Evolutionary conservation across 176 grass and related monocot genomes (phyloP).

Genomic region (Oryza meyeriana): DNA sequence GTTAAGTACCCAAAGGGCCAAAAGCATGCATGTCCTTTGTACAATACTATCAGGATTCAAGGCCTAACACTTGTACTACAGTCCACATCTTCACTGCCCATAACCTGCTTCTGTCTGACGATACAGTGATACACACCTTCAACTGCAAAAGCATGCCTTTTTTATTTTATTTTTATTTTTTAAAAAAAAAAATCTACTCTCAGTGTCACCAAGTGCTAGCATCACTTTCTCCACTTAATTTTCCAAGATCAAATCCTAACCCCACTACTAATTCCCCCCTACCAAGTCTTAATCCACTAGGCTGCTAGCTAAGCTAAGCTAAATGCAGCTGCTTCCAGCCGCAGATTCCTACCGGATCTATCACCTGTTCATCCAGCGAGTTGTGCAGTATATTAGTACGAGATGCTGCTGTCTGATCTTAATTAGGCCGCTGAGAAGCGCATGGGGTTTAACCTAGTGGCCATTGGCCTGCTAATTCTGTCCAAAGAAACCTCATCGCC

Average conservation of each 20-base stretch:
- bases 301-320: background rate
- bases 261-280: background rate
- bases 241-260: background rate
- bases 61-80: background rate
- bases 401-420: slow-evolving; percentile 10
- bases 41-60: background rate
- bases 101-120: background rate
- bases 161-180: too few species aligned
- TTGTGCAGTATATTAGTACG: background rate
- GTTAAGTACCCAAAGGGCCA: background rate
- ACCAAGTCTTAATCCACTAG: background rate
- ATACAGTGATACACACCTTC: background rate
- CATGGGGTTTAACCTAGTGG: slow-evolving; percentile 9
- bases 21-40: background rate
- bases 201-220: background rate
- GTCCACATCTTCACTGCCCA: background rate
- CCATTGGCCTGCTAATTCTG: background rate
- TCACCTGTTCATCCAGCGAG: background rate
- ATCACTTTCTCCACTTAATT: background rate
- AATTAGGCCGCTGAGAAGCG: background rate
- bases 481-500: background rate
- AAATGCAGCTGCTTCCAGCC: background rate
- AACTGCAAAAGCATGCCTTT: background rate
- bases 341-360: background rate
- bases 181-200: background rate